Conservation (phyloP, 768 basidiomycete genomes). For the Lentinula boryana region DNA sequence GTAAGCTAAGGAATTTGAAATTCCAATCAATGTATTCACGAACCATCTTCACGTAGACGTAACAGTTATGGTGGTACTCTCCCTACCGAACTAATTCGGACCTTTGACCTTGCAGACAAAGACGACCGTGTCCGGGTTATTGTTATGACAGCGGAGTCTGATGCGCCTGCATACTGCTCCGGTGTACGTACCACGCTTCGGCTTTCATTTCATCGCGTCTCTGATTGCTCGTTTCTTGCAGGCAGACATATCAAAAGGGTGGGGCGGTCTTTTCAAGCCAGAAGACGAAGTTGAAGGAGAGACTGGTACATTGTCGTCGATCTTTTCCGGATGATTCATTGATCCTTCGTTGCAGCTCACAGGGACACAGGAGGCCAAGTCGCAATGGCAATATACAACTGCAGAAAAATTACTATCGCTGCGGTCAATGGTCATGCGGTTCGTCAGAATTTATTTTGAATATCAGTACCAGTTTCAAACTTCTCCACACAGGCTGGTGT, state of each 20-base stretch:
- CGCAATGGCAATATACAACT: constrained; percentile 41
- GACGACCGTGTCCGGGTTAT: constrained; percentile 50
- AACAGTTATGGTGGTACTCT: constrained; percentile 35
- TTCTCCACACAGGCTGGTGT: constrained; percentile 31
- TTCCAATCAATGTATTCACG: background rate
- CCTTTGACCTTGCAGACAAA: constrained; percentile 39
- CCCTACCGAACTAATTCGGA: constrained; percentile 31
- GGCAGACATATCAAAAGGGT: constrained; percentile 47
- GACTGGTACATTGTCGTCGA: constrained; percentile 8
- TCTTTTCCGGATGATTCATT: background rate
- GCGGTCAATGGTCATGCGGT: constrained; percentile 49
- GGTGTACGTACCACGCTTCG: constrained; percentile 18
- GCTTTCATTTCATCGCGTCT: background rate
- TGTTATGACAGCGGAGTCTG: constrained; percentile 45
- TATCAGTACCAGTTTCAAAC: background rate
- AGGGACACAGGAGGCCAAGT: constrained; percentile 44
- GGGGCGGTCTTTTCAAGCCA: constrained; percentile 29
- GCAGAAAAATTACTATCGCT: constrained; percentile 48
- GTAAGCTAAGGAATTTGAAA: constrained; percentile 20
- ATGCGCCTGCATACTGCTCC: constrained; percentile 47
- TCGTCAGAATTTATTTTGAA: constrained; percentile 6
- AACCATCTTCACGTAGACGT: constrained; percentile 23
- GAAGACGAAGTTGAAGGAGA: constrained; percentile 41
- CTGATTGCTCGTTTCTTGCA: constrained; percentile 14
- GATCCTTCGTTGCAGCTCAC: constrained; percentile 19